Conservation (phyloP, 768 basidiomycete species). For the Neoboletus magnificus region DNA sequence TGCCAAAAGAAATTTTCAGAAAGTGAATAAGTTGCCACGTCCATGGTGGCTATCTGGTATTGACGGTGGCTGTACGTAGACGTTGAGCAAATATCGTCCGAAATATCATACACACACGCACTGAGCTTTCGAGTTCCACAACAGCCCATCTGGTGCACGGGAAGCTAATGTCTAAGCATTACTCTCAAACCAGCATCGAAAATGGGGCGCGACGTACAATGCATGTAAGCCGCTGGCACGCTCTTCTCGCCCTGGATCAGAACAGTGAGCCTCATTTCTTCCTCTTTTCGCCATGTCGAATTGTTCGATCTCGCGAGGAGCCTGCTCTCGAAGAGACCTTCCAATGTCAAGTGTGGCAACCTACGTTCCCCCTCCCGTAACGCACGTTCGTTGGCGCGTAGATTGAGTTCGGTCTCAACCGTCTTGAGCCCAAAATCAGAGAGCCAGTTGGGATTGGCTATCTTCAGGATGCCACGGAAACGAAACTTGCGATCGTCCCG, state of each 20-base stretch:
- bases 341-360: constrained; percentile 34
- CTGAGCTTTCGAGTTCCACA: constrained; percentile 31
- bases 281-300: constrained; percentile 13
- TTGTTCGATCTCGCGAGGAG: constrained; percentile 16
- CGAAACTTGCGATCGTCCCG: constrained; percentile 35
- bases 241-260: constrained; percentile 41
- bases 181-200: background rate
- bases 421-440: constrained; percentile 40
- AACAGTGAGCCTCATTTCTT: constrained; percentile 34
- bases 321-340: constrained; percentile 29
- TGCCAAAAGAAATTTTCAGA: constrained; percentile 52
- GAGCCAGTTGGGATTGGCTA: constrained; percentile 48
- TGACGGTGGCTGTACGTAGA: constrained; percentile 35
- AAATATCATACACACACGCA: constrained; percentile 9
- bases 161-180: constrained; percentile 20
- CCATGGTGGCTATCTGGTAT: constrained; percentile 47
- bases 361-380: constrained; percentile 16
- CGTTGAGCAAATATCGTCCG: constrained; percentile 3
- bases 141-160: constrained; percentile 29
- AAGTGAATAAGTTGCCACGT: constrained; percentile 38
- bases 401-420: constrained; percentile 44
- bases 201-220: constrained; percentile 25
- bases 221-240: constrained; percentile 40
- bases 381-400: constrained; percentile 34
- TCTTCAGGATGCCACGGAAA: constrained; percentile 51